phyloP scores from a whole-genome alignment of 129 eudicot genomes.

The sunflower (Helianthus annuus) region HanXRQr2.0-SUNRISE NC_035441.2:42540027-42540526 shows the following conservation, averaged over 20 bases:
- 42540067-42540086: neutral
- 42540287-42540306: slow-evolving; percentile 68
- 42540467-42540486: neutral
- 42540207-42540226: neutral
- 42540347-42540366: slow-evolving; percentile 94
- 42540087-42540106: too few species aligned
- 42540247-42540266: slow-evolving; percentile 54
- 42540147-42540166: neutral
- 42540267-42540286: slow-evolving; percentile 71
- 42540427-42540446: neutral
- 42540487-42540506: slow-evolving; percentile 53
- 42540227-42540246: slow-evolving; percentile 7
- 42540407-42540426: neutral
- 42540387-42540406: slow-evolving; percentile 27
- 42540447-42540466: neutral
- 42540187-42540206: neutral
- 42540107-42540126: neutral
- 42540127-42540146: neutral
- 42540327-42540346: slow-evolving; percentile 93
- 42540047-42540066: neutral
- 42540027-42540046: neutral
- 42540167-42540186: too few species aligned
- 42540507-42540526: slow-evolving; percentile 81
- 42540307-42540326: slow-evolving; percentile 76
- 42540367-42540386: slow-evolving; percentile 91